Evolutionary conservation across 1,284 basidiomycete species (phyloP), one percentile per base, ranked within the genome.

Genomic region (Salmacisia buchloeana): DNA sequence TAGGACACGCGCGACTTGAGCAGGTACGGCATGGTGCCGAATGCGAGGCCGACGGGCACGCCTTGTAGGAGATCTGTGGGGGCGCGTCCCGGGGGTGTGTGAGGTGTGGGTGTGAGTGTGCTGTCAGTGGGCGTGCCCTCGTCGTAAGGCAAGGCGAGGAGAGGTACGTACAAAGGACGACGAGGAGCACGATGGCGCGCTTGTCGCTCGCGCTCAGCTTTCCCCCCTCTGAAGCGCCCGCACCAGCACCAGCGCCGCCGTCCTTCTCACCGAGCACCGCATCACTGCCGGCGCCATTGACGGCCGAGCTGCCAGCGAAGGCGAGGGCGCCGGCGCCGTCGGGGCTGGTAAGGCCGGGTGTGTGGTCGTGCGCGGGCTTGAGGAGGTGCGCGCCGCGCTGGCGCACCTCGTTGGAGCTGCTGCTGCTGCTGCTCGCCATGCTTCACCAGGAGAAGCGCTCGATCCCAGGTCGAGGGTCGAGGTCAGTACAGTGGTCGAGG

Each of bases 11-110:
- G 89, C 72, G 96, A 88, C 81, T 91, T 89, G 64, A 98, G 86
- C 80, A 98, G 86, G 85, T 97, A 97, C 31, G 96, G 94, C 35
- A 99, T 87, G 34, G 94, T 97, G 68, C 94, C 96, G 65, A 84
- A 82, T 25, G 82, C 82, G 9, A 79, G 67, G 81, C 93, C 85
- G 79, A 98, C 91, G 45, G 94, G 96, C 69, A 98, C 88, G 64
- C 94, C 94, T 83, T 98, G 94, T 36, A 98, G 88, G 45, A 94
- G 84, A 81, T 92, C 89, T 91, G 35, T 2, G 21, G 36, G n/a
- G 23, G 29, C 15, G 39, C 35, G 38, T 10, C 9, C 25, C 31
- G 39, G 59, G 34, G 29, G 18, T 7, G n/a, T n/a, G 25, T 45
- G 23, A 39, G 33, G 21, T 29, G 6, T 43, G 15, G 38, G 15